A percentile compares a stretch with the other conserved stretches of the same genome.
These are phyloP conservation scores for Pichia sp. DNA, from an alignment of 1,139 yeast species.

Conservation along the genomic window DNA sequence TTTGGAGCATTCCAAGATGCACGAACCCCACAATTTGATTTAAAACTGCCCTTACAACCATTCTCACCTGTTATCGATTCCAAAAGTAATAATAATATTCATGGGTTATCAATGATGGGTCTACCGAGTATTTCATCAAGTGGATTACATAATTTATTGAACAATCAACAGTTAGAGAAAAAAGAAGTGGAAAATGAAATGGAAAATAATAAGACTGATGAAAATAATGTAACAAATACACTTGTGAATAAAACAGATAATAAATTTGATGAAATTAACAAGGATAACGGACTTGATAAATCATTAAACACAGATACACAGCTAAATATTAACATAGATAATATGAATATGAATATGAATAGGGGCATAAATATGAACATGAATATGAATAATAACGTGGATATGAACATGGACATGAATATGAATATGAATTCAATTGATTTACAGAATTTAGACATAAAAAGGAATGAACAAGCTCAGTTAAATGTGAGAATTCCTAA, in stretches of 20 bases:
- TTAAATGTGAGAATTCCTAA: too few species aligned
- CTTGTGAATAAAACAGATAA: too few species aligned
- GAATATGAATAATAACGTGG: too few species aligned
- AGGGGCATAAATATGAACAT: too few species aligned
- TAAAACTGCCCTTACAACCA: not conserved
- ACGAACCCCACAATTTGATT: conserved; percentile 8
- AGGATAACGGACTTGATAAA: too few species aligned
- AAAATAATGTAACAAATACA: not conserved
- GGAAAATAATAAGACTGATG: not conserved
- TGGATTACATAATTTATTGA: conserved; percentile 6
- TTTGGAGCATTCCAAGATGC: conserved; percentile 3
- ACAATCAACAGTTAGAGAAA: not conserved
- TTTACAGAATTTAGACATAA: too few species aligned
- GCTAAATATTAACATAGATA: too few species aligned
- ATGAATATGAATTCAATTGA: not conserved
- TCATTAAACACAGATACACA: too few species aligned
- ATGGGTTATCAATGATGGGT: conserved; percentile 1
- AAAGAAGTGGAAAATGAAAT: not conserved
- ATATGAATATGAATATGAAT: too few species aligned
- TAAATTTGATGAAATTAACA: too few species aligned
- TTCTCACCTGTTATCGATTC: not conserved
- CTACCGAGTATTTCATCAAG: conserved; percentile 5
- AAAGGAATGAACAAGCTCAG: too few species aligned
- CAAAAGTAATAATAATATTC: not conserved
- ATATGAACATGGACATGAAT: not conserved